Percentiles rank a stretch among this genome's conserved stretches.
These are phyloP conservation scores for Rhazya stricta DNA, from an alignment of 257 asterid species.

Conservation along the genomic window DNA sequence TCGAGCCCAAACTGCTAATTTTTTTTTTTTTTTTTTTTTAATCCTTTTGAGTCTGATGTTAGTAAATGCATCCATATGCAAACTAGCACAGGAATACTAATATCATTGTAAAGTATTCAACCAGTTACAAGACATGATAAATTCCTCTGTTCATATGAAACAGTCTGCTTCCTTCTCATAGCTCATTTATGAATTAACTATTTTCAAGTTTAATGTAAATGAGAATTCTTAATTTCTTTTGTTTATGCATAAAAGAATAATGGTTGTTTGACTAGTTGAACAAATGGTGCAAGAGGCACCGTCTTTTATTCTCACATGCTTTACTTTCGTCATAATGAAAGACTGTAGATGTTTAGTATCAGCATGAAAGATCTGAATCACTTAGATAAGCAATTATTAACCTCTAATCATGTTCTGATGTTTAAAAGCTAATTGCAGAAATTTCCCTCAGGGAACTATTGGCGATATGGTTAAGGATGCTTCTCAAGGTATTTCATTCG, in stretches of 20 bases:
- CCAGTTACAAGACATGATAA: background rate
- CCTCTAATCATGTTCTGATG: conserved; percentile 13
- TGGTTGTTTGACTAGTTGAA: background rate
- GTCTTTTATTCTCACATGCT: background rate
- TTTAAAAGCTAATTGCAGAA: conserved; percentile 48
- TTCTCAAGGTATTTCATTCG: conserved; percentile 85
- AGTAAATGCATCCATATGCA: background rate
- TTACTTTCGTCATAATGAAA: background rate
- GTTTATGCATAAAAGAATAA: background rate
- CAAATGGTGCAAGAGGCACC: background rate
- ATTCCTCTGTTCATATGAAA: background rate
- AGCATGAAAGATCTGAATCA: background rate
- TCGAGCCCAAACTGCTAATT: background rate
- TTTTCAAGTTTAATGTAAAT: background rate
- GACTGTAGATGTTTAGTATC: background rate
- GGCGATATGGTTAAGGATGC: conserved; percentile 94
- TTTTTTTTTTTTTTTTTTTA: no score
- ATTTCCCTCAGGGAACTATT: conserved; percentile 98
- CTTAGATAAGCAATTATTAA: background rate
- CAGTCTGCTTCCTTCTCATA: background rate
- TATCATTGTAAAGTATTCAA: background rate
- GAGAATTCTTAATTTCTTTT: background rate
- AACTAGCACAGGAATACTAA: background rate
- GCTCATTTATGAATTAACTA: background rate
- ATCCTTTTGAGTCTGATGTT: background rate